phyloP scores from a whole-genome alignment of 768 basidiomycete species.

The Gloeopeniophorella convolvens region DNA sequence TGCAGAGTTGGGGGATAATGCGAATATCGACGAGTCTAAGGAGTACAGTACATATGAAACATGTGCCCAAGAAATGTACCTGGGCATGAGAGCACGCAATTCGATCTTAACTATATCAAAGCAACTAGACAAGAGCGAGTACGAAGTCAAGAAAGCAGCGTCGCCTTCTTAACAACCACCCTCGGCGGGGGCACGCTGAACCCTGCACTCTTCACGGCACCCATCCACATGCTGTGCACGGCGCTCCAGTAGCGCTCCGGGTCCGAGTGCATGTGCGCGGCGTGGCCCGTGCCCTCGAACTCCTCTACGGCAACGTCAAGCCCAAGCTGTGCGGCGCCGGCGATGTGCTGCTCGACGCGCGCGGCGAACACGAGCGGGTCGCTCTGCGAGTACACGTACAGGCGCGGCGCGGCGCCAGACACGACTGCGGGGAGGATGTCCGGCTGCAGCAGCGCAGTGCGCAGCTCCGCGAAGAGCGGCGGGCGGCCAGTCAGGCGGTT shows the following conservation, averaged over 20 bases:
- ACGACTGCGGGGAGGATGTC: conserved; percentile 11
- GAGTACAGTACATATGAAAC: no score
- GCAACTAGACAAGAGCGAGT: no score
- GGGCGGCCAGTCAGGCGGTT: conserved; percentile 10
- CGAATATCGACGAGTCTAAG: no score
- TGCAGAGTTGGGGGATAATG: no score
- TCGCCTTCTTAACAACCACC: no score
- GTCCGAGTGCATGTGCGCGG: conserved; percentile 18
- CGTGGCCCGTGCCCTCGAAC: conserved; percentile 17
- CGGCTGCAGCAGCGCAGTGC: conserved; percentile 14
- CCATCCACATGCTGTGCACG: conserved; percentile 15
- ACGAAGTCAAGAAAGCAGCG: no score
- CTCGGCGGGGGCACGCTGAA: no score
- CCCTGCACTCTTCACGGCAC: conserved; percentile 1
- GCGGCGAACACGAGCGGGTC: conserved; percentile 14
- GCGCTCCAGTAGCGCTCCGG: conserved; percentile 21
- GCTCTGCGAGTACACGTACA: conserved; percentile 20
- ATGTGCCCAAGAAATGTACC: no score
- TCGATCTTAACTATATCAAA: no score
- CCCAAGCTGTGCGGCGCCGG: conserved; percentile 7
- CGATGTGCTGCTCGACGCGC: conserved; percentile 17
- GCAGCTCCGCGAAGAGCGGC: conserved; percentile 15
- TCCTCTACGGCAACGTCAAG: conserved; percentile 20
- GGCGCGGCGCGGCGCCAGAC: conserved; percentile 7
- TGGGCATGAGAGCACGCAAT: no score